Evolutionary conservation across 768 basidiomycete species (phyloP), one percentile per base, ranked within the genome.

Genomic region (Cystobasidium ongulense): DNA sequence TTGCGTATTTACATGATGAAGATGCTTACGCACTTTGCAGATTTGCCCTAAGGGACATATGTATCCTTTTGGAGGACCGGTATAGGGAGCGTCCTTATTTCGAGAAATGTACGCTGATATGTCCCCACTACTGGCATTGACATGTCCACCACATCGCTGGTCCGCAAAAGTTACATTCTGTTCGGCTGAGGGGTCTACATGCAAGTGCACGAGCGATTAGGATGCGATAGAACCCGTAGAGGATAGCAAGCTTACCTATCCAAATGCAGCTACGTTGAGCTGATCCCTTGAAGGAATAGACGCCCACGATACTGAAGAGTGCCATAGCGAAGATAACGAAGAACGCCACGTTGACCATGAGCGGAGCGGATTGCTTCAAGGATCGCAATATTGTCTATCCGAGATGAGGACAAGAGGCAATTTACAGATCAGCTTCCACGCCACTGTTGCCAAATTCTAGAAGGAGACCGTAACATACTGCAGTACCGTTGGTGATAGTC

Each of bases 301-400:
- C 86, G n/a, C 95, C 94, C 72, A 96, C 90, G 78, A 97, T 90
- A 1, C 91, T 91, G 81, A 97, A 96, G 5, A 98, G 79, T 15
- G 87, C 82, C 83, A 92, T 88, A 0, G 92, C 92, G 78, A 97
- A 97, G 25, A 93, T 76, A 18, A 96, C 89, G 79, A 97, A 97
- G 80, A 90, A 90, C 0, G 92, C 87, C 3, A 97, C 93, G 72
- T 88, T 89, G 3, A 92, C 87, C 10, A 98, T 86, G n/a, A 96
- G 83, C 0, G 94, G 92, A 27, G 88, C 86, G 0, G 94, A 93
- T 0, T 87, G 88, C 82, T 97, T 98, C 70, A 98, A 83, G 1
- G 91, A 93, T 73, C 88, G 89, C 84, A 98, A 88, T 78, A 98
- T 96, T 0, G 93, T 89, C 84, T 87, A 76, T 15, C 57, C 31